These are phyloP conservation scores for Wakefieldia striispora DNA, from an alignment of 768 basidiomycete species.

Conservation along the genomic window DNA sequence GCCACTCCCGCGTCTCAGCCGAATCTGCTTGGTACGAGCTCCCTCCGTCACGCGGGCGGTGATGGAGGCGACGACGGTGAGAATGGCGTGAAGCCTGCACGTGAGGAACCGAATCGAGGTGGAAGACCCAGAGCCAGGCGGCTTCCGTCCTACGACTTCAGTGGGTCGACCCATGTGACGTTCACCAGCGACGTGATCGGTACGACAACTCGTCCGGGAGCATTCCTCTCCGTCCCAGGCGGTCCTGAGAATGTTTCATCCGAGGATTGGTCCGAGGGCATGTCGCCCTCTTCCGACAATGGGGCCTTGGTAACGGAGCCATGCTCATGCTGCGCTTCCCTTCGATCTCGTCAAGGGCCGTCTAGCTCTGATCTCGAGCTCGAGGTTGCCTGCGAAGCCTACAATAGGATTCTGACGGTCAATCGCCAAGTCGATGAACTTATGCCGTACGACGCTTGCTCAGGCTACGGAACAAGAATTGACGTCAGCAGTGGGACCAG, in stretches of 20 bases:
- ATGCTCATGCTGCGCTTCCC: too few relatives aligned
- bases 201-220: constrained; percentile 3
- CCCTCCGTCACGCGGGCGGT: constrained; percentile 9
- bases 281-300: background rate
- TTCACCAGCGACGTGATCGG: constrained; percentile 19
- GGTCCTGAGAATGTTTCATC: background rate
- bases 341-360: too few relatives aligned
- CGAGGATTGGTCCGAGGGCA: background rate
- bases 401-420: too few relatives aligned
- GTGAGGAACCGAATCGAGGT: background rate
- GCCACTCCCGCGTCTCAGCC: background rate
- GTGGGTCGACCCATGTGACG: background rate
- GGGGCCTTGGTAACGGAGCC: background rate
- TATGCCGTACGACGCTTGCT: too few relatives aligned
- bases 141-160: constrained; percentile 16
- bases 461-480: too few relatives aligned
- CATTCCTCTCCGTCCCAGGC: constrained; percentile 16
- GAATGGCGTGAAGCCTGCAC: background rate
- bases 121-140: background rate
- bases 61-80: background rate
- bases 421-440: too few relatives aligned
- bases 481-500: too few relatives aligned
- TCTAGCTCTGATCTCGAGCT: too few relatives aligned
- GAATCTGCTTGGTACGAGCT: constrained; percentile 3
- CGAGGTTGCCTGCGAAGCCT: too few relatives aligned